Percentiles rank a stretch among this genome's conserved stretches.
Evolutionary conservation across 2,329 filamentous ascomycete species (phyloP).

Genomic region (Didymella keratinophila): DNA sequence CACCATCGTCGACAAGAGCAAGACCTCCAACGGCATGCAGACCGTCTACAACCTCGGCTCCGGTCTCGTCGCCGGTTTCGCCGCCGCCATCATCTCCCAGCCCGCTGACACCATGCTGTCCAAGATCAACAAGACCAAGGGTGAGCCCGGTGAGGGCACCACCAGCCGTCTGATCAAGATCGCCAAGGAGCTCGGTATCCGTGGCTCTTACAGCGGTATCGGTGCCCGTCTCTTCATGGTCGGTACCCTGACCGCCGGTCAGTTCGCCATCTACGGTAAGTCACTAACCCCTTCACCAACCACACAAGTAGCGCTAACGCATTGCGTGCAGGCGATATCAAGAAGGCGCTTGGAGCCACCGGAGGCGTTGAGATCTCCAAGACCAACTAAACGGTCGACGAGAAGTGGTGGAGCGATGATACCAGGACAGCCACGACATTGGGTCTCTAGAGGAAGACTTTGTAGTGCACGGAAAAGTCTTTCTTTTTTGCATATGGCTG

Average conservation of each 20-base stretch:
- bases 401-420: conserved; percentile 31
- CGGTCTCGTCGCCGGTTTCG: conserved; percentile 86
- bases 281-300: not conserved
- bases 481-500: conserved; percentile 45
- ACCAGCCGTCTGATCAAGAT: conserved; percentile 85
- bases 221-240: conserved; percentile 78
- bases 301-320: conserved; percentile 3
- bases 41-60: conserved; percentile 85
- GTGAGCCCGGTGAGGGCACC: conserved; percentile 84
- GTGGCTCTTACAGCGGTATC: conserved; percentile 81
- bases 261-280: conserved; percentile 86
- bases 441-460: conserved; percentile 24
- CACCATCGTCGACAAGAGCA: conserved; percentile 72
- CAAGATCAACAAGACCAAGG: conserved; percentile 97
- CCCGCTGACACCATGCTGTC: conserved; percentile 92
- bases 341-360: conserved; percentile 63
- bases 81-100: conserved; percentile 85
- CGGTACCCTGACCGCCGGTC: conserved; percentile 66
- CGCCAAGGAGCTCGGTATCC: conserved; percentile 81
- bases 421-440: conserved; percentile 40
- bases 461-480: conserved; percentile 36
- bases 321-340: conserved; percentile 61
- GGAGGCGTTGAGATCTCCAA: conserved; percentile 62
- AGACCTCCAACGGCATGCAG: conserved; percentile 72
- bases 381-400: conserved; percentile 30